Percentiles rank a stretch among this genome's conserved stretches.
Conservation (phyloP, 75 land plant species). For the Selaginella moellendorffii region DNA sequence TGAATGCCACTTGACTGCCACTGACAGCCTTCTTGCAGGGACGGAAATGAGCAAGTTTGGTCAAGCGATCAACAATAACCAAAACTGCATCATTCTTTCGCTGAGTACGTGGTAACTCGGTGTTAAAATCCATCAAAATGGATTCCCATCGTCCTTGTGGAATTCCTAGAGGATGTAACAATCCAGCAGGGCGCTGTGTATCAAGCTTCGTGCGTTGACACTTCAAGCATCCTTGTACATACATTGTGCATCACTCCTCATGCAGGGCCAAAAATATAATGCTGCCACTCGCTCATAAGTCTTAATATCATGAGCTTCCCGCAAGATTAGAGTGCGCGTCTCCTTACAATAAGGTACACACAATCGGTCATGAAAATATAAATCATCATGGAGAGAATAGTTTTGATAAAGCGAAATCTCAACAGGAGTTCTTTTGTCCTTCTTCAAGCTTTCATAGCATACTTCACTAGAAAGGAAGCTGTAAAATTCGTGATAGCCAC, state of each 20-base stretch:
- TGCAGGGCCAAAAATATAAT: slow-evolving; percentile 15
- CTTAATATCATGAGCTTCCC: slow-evolving; percentile 9
- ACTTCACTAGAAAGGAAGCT: no score
- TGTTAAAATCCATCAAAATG: slow-evolving; percentile 23
- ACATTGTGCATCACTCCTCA: slow-evolving; percentile 1
- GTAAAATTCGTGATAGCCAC: no score
- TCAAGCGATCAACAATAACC: slow-evolving; percentile 19
- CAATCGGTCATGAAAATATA: neutral
- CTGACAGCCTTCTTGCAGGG: neutral
- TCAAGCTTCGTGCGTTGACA: slow-evolving; percentile 15
- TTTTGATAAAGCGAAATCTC: no score
- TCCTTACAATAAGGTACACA: neutral
- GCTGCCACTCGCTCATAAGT: slow-evolving; percentile 1
- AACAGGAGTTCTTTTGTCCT: no score
- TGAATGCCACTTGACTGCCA: neutral
- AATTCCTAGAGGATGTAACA: slow-evolving; percentile 16
- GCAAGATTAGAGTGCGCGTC: neutral
- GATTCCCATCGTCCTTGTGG: slow-evolving; percentile 11
- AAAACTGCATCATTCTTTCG: slow-evolving; percentile 10
- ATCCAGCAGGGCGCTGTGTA: slow-evolving; percentile 9
- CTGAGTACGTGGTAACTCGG: slow-evolving; percentile 4
- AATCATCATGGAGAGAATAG: no score
- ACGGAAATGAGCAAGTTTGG: slow-evolving; percentile 20
- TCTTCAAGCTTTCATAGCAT: no score
- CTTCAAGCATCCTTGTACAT: slow-evolving; percentile 9